Base-by-base conservation (phyloP, 1,284 basidiomycete species). In the Sutorius eximius region DNA sequence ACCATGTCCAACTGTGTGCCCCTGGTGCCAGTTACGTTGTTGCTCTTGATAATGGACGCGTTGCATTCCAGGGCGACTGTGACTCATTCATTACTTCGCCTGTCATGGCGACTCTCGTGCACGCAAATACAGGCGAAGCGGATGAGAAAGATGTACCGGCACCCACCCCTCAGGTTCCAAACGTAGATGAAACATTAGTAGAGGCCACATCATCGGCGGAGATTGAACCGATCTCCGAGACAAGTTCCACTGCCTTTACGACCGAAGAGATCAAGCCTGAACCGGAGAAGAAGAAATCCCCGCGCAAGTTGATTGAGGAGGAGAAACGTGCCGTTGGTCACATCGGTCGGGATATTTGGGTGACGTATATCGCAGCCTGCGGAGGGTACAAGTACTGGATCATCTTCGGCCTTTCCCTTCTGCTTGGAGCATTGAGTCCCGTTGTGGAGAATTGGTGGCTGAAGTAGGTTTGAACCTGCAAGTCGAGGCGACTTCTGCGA, bases 281-380 rank as follows among this genome's bases (percentile, higher is more conserved):
- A 10, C 64, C 66, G 20, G 82, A 81, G 59, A 81, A 82, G 58
- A 81, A 82, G 57, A 92, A 91, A 69, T 69, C 81, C 1, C 88
- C 91, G 0, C 78, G 92, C 47, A 96, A 95, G 72, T 79, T 97
- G 20, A 79, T 97, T 33, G 93, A 96, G 68, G 95, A 97, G 64
- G 95, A 97, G 72, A 86, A 86, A 59, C 82, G 93, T 8, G 94
- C 92, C 0, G 86, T 92, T 22, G 95, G 95, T 1, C 82, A 87
- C 38, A 93, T 97, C 52, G 75, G 82, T 45, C 78, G 77, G 57
- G 82, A 86, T 41, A 87, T 97, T 18, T 98, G 95, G 95, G 70
- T 75, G 58, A 82, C 84, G 0, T 97, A 96, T 68, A 74, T 96
- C 65, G 72, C 72, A 50, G 88, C 89, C 0, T 87, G 85, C 62